Conservation (phyloP, 1,284 basidiomycete species). For the Hymenochaete sp. region DNA sequence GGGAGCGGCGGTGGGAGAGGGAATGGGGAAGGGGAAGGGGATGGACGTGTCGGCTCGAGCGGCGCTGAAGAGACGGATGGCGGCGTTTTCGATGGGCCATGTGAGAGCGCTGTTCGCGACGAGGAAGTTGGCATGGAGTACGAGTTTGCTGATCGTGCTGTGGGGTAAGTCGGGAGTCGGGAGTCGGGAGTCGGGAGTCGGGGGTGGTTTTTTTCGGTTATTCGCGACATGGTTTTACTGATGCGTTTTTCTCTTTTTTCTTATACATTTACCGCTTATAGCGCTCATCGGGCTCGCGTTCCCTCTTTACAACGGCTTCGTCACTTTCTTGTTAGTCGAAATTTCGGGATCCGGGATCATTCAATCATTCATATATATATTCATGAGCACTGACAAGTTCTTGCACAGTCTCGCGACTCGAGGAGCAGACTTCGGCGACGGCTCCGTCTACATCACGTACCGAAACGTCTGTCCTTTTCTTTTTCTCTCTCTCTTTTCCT, state of each 20-base stretch:
- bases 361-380: neutral
- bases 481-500: neutral
- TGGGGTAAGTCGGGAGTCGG: no score
- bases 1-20: no score
- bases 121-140: conserved; percentile 15
- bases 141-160: conserved; percentile 14
- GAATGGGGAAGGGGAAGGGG: conserved; percentile 15
- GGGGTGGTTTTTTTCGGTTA: conserved; percentile 27
- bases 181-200: no score
- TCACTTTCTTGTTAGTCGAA: conserved; percentile 47
- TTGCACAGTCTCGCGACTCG: conserved; percentile 51
- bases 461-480: conserved; percentile 58
- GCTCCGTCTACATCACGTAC: conserved; percentile 55
- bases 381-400: no score
- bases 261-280: conserved; percentile 61
- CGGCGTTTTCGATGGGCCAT: conserved; percentile 33
- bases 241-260: conserved; percentile 41
- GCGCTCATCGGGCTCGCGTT: conserved; percentile 69
- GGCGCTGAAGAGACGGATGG: conserved; percentile 36
- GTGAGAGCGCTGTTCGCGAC: conserved; percentile 17
- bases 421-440: conserved; percentile 56
- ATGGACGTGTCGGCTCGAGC: conserved; percentile 21
- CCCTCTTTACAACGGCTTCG: conserved; percentile 58
- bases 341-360: neutral
- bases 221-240: conserved; percentile 60